These are phyloP conservation scores for Plasmopara halstedii DNA, from an alignment of 352 stramenopile species.

Conservation along the genomic window DNA sequence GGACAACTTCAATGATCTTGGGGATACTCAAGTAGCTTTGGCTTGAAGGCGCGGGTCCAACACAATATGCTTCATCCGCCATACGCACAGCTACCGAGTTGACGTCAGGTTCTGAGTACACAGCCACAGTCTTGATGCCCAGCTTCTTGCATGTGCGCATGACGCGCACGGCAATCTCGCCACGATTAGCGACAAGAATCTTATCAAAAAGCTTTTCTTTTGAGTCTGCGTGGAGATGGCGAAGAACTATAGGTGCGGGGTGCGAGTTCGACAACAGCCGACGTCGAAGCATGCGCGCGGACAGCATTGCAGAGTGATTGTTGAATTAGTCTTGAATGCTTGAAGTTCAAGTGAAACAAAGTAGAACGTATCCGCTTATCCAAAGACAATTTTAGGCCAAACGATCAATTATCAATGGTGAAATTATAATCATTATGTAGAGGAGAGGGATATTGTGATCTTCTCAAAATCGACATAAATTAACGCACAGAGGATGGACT, in stretches of 20 bases:
- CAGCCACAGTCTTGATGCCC: constrained; percentile 91
- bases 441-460: no score
- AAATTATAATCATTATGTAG: no score
- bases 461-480: no score
- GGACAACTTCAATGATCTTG: constrained; percentile 84
- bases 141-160: constrained; percentile 85
- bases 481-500: no score
- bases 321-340: constrained; percentile 1
- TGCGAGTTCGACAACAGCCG: background rate
- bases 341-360: no score
- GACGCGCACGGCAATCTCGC: constrained; percentile 92
- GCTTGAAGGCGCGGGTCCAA: constrained; percentile 61
- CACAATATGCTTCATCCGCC: constrained; percentile 72
- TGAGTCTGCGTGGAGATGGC: constrained; percentile 7
- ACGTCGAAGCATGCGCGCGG: constrained; percentile 14
- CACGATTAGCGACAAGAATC: constrained; percentile 89
- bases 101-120: constrained; percentile 90
- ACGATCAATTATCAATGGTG: no score
- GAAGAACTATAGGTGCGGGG: background rate
- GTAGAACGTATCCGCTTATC: no score
- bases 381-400: no score
- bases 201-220: constrained; percentile 83
- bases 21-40: constrained; percentile 90
- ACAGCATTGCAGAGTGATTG: constrained; percentile 24
- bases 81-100: constrained; percentile 78